Evolutionary conservation across 371 early-diverging fungal species (phyloP), one percentile per base, ranked within the genome.

Genomic region (Sporodiniella umbellata): DNA sequence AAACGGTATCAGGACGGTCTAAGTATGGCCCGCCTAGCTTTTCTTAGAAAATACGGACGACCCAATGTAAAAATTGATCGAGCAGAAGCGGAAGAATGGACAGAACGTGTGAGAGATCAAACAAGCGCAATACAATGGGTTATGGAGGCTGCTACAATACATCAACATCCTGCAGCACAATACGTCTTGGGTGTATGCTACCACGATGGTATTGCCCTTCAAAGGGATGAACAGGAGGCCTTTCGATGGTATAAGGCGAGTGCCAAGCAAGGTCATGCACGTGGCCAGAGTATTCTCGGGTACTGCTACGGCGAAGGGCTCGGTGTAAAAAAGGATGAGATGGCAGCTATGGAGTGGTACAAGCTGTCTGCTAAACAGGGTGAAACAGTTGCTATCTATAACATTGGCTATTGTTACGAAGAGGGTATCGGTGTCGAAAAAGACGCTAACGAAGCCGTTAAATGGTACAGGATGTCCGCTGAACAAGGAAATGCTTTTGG

Each of bases 391-490:
- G 85, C 88, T 14, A 85, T 89, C 64, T 89, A 88, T 70, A 90
- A 91, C 43, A 75, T 92, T 38, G 93, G 87, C 0, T 84, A 88
- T 58, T 88, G 89, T 51, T 92, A 89, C 58, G 89, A 92, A 60
- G 85, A 89, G 26, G 95, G 94, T 18, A 71, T 86, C 28, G 92
- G 90, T 15, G 82, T 86, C 4, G 75, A 80, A 45, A 79, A 81
- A 59, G 69, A 89, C 47, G 61, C 83, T 0, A 46, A 59, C 3
- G 74, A 80, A 52, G 93, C 93, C 5, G 79, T 92, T 19, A 51
- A 72, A 45, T 92, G 87, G 86, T 94, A 89, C 58, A 55, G 53
- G 18, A 57, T 75, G 43, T 73, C 92, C 11, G 89, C 92, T 2
- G 80, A 80, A 45, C 70, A 78, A 35, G 93, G 92, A 14, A 88